These are phyloP conservation scores for Fomitiporia mediterranea DNA, from an alignment of 1,284 basidiomycete genomes.

Conservation along the genomic window DNA sequence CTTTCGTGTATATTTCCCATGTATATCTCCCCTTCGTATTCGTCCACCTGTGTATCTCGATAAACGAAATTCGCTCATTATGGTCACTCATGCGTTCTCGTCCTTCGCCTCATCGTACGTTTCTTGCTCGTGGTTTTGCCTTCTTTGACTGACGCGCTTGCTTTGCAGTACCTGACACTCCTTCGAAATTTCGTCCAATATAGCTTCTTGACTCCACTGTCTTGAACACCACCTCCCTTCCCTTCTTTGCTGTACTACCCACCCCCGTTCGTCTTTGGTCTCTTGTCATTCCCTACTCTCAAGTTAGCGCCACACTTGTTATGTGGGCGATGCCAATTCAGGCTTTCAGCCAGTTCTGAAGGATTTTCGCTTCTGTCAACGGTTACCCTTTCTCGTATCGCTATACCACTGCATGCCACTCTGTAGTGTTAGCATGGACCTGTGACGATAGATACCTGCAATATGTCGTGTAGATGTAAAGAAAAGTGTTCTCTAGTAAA, in stretches of 20 bases:
- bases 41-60: neutral
- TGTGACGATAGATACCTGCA: conserved; percentile 1
- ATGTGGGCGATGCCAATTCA: neutral
- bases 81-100: neutral
- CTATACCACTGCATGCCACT: conserved; percentile 11
- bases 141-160: conserved; percentile 7
- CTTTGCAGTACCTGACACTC: conserved; percentile 15
- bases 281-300: neutral
- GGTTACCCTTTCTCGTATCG: neutral
- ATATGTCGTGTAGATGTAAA: neutral
- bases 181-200: neutral
- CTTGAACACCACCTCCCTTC: neutral
- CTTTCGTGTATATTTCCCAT: neutral
- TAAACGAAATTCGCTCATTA: neutral
- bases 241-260: neutral
- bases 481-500: neutral
- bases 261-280: neutral
- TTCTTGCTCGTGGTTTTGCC: neutral
- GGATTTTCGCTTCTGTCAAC: neutral
- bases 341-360: neutral
- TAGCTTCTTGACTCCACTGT: neutral
- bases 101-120: neutral
- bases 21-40: neutral
- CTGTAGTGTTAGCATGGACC: conserved; percentile 8
- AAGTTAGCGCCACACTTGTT: neutral